A percentile compares a stretch with the other conserved stretches of the same genome.
phyloP scores from a whole-genome alignment of 202 grass and related monocot species.

The Brachypodium distachyon region DNA sequence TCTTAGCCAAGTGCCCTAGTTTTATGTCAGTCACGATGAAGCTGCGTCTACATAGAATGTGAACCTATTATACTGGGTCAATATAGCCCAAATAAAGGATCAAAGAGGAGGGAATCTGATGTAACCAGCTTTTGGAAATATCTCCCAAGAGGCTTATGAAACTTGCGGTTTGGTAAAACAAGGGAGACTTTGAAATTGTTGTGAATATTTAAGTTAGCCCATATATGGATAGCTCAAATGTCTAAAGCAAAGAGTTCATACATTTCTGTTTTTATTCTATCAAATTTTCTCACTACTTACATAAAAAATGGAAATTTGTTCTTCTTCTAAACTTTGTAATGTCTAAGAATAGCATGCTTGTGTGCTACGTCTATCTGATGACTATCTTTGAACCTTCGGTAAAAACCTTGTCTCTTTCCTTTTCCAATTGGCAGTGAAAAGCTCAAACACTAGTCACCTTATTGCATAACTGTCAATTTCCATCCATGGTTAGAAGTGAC shows the following conservation, averaged over 20 bases:
- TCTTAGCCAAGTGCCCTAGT: too few species aligned
- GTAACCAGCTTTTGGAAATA: too few species aligned
- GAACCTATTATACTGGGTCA: too few species aligned
- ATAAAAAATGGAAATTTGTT: background rate
- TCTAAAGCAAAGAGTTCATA: background rate
- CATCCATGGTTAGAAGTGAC: background rate
- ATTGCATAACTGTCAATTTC: background rate
- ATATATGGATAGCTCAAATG: too few species aligned
- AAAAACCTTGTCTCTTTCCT: background rate
- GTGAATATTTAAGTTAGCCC: too few species aligned
- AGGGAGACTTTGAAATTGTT: too few species aligned
- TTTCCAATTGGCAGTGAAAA: background rate
- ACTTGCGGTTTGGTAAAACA: too few species aligned
- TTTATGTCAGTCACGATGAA: background rate
- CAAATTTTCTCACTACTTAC: background rate
- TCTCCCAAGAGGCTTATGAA: too few species aligned
- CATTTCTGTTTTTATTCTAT: background rate
- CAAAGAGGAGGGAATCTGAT: too few species aligned
- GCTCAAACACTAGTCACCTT: background rate
- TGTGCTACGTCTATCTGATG: background rate
- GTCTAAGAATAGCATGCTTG: background rate
- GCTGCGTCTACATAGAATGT: background rate
- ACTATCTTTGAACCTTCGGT: background rate
- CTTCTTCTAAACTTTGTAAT: background rate
- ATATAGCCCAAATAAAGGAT: too few species aligned